Base-by-base conservation (phyloP, 1,139 yeast species). In the Meyerozyma smithsonii region DNA sequence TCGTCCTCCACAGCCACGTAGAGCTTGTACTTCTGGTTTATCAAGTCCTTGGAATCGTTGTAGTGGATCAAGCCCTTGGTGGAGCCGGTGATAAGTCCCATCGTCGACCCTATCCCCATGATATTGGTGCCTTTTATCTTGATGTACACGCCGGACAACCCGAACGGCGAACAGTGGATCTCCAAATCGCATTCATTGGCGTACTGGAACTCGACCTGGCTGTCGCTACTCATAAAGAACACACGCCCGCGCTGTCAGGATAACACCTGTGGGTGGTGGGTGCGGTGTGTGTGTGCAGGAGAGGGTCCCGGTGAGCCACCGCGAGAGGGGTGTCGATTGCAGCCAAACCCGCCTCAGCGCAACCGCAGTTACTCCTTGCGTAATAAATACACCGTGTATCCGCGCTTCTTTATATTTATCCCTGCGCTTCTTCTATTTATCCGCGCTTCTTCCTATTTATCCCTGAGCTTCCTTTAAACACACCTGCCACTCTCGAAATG, bases 161-260 rank as follows among this genome's bases (percentile, higher is more conserved):
- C 82, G 54, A 77, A 76, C 2, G 81, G 81, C 3, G 80, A 74
- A 52, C 80, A 75, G 53, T 76, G 80, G 25, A 74, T 70, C 51
- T 76, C 81, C 32, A 77, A 54, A 36, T 73, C 79, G 46, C 81
- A 75, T 44, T 70, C 75, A 46, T 72, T 73, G 40, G 79, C 75
- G 47, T 64, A 73, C 39, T 69, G 67, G 52, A 72, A 74, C 6
- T 61, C 53, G 12, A 66, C 52, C 41, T 60, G 66, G 28, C 57
- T 35, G 34, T 20, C 35, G 19, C 14, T 28, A 24, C 12, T 37
- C 32, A 24, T 36, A 35, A 10, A 14, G 20, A 25, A 5, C 15
- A 25, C 6, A 12, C 12, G 6, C 15, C 15, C 28, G 12, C 12
- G 12, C 8, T n/a, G 15, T 11, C 28, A 25, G n/a, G n/a, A n/a